These are phyloP conservation scores for Elasticomyces elasticus DNA, from an alignment of 495 filamentous ascomycete genomes.

Conservation along the genomic window DNA sequence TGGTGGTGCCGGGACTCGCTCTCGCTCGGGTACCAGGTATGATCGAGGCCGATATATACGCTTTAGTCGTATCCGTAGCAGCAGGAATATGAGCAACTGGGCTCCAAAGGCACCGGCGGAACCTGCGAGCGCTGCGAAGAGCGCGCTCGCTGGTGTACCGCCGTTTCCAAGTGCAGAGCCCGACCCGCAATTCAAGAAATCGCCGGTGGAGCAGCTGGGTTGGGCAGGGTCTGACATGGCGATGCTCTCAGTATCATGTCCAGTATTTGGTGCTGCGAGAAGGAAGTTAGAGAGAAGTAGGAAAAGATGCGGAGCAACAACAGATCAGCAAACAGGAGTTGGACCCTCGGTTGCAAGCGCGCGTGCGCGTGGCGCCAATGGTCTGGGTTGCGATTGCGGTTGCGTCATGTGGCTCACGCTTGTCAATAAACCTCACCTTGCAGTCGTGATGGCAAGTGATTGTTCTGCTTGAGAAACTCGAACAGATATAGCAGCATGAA, in stretches of 20 bases:
- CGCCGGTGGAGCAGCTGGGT: not conserved
- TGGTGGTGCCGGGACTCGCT: slow-evolving; percentile 64
- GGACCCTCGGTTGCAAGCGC: too few species aligned
- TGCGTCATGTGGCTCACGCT: too few species aligned
- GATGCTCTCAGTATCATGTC: not conserved
- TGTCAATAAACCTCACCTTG: too few species aligned
- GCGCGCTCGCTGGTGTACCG: slow-evolving; percentile 44
- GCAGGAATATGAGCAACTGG: slow-evolving; percentile 64
- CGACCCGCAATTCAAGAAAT: slow-evolving; percentile 8
- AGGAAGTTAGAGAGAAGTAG: too few species aligned
- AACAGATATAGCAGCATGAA: too few species aligned
- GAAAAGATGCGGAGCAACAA: too few species aligned
- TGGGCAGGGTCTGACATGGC: not conserved
- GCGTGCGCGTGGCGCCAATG: too few species aligned
- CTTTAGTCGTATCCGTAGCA: slow-evolving; percentile 66
- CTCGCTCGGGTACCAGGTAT: slow-evolving; percentile 80
- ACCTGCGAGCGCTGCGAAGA: slow-evolving; percentile 65
- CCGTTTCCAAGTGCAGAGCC: slow-evolving; percentile 27
- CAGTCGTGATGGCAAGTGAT: too few species aligned
- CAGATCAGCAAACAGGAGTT: too few species aligned
- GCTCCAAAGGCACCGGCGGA: slow-evolving; percentile 67
- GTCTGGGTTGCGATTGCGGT: too few species aligned
- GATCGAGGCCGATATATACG: slow-evolving; percentile 90
- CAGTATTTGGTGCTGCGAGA: too few species aligned
- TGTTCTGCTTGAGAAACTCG: too few species aligned